Evolutionary conservation across 805 yeast species (phyloP), one percentile per base, ranked within the genome.

Genomic region (Saturnispora besseyi): DNA sequence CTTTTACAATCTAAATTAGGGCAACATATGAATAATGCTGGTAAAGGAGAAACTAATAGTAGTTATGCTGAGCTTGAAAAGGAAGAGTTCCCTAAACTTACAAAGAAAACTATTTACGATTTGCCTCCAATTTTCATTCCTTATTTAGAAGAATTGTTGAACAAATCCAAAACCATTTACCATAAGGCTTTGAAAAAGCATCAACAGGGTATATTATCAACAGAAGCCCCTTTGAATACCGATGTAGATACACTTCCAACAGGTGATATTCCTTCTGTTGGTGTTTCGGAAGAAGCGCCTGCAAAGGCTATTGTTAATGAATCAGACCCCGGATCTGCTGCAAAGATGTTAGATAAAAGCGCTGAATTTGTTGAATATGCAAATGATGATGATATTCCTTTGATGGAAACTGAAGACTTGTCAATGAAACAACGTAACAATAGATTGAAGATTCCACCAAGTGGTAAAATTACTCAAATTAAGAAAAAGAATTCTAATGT

Each of bases 401-500:
- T 85, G 11, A 66, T 84, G 45, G 96, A 89, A 61, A 96, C 90
- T 59, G 96, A 87, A 15, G 90, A 85, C 50, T 72, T 87, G 57
- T 89, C 96, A 0, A 79, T 82, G 50, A 88, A 87, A 59, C 86
- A 81, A 57, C 74, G 90, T 50, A 81, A 82, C 53, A 74, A 75
- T 29, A 74, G 90, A 56, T 84, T 96, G 1, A 82, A 89, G 59
- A 69, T 93, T 46, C 96, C 97, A 11, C 96, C 96, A 6, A 85
- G 87, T 30, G 96, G 96, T 34, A 88, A 84, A 64, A 85, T 90
- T 34, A 67, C 84, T 4, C 75, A 78, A 0, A 67, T 78, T 5
- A 88, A 87, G 67, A 87, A 82, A 68, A 83, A 78, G 57, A 60
- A 75, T 11, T 66, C 79, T 5, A 70, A 77, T 0, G 72, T 64